Base-by-base conservation (phyloP, 2,329 filamentous ascomycete genomes). In the Rhexocercosporidium sp. region DNA sequence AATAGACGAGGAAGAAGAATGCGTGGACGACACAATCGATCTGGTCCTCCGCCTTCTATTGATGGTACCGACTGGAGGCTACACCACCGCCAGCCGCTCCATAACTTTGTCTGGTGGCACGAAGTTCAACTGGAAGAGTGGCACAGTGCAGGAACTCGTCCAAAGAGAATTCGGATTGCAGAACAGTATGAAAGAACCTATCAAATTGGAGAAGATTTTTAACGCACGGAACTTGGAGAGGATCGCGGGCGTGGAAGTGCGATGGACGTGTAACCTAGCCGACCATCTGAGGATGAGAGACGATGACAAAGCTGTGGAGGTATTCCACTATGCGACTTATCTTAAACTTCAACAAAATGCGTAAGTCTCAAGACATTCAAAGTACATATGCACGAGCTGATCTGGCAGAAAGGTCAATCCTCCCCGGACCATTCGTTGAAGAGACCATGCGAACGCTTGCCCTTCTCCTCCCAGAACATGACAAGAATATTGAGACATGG, bases 271-370 rank as follows among this genome's bases (percentile, higher is more conserved):
- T 27, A 82, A 83, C 51, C 66, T 83, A 4, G 71, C 77, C 0
- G 79, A 82, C 62, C 82, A 83, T 66, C 72, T 83, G 3, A 76
- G 77, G 1, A 59, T 83, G 37, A 75, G 69, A 0, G 78, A 82
- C 9, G 76, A 80, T n/a, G 80, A 82, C 56, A 79, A 71, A 0
- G 78, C 72, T 4, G 71, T 83, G 0, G 70, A 74, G 12, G 72
- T 84, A 1, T 83, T 83, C 53, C 79, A 82, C 66, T 77, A 81
- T 62, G 78, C 75, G 0, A 78, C 78, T 0, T 81, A 82, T 47
- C 70, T 82, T 3, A 70, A 77, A 44, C 66, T 70, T 7, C 75
- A 78, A 63, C 57, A 72, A 65, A 67, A 64, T 8, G 47, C 22
- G 66, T 67, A 49, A 49, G 61, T 34, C 14, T 18, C 29, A 34